Base-by-base conservation (phyloP, 345 rosid genomes). In the Fremontodendron californicum region DNA sequence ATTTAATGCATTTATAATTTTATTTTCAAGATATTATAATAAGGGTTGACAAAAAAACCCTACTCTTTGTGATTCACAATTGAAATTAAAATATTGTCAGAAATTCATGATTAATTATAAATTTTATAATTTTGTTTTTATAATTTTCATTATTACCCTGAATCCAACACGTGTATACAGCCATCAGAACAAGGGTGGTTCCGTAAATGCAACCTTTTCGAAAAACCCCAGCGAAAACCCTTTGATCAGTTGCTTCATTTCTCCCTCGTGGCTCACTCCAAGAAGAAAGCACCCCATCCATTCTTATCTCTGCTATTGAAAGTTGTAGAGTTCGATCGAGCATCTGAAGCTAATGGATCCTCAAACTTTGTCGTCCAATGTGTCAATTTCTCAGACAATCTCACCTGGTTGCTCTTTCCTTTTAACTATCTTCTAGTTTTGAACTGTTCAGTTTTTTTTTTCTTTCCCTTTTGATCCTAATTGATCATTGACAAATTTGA, bases 391-490 rank as follows among this genome's bases (percentile, higher is more conserved):
- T 9, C 77, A 43, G 58, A 13, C 27, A 61, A 63, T 46, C 54
- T 43, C 77, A 42, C 15, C 69, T 18, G 77, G 77, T 75, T 27
- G 18, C 25, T 75, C 43, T 71, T 71, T 49, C 40, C 74, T 71
- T 48, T 25, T 27, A 69, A 3, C 57, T 27, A 16, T 69, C 57
- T 49, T 71, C 27, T 21, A 31, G 54, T 11, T 48, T 27, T 15
- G 10, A 27, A 69, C 13, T 33, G 37, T 68, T 25, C 19, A 16
- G 3, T 25, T 68, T 15, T 23, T 45, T 43, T 31, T 48, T 2
- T 33, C 6, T 70, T 25, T 43, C 9, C 40, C 35, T 70, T 70
- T 70, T 31, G 57, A 46, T 70, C 40, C 25, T 70, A 2, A 69
- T 16, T n/a, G 18, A 21, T 10, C 19, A 43, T 23, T 6, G 31